phyloP scores from a whole-genome alignment of 495 filamentous ascomycete genomes.

The Lasiosphaeris hirsuta region DNA sequence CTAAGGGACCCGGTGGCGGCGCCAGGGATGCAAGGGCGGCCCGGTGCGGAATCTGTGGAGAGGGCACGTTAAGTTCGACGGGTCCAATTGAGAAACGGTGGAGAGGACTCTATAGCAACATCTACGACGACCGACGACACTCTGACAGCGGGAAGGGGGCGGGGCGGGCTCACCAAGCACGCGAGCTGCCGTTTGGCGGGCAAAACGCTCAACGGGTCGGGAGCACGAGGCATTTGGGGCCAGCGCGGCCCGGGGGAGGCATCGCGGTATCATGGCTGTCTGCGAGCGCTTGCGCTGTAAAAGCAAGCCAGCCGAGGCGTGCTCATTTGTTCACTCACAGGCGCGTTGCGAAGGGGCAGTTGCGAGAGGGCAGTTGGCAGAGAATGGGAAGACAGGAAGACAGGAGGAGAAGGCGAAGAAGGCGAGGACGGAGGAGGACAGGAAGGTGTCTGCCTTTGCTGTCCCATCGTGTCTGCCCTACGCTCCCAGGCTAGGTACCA shows the following conservation, averaged over 20 bases:
- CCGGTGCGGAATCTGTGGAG: conserved; percentile 12
- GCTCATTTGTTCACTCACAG: conserved; percentile 25
- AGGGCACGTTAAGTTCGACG: conserved; percentile 11
- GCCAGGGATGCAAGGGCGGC: conserved; percentile 12
- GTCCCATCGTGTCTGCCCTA: conserved; percentile 4
- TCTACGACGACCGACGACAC: neutral
- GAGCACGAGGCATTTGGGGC: conserved; percentile 23
- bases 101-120: neutral
- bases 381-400: neutral
- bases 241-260: conserved; percentile 24
- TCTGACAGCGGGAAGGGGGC: conserved; percentile 10
- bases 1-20: conserved; percentile 24
- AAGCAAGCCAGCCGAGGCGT: conserved; percentile 17
- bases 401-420: neutral
- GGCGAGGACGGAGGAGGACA: neutral
- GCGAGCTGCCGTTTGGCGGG: conserved; percentile 8
- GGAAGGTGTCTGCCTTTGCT: conserved; percentile 2
- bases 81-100: neutral
- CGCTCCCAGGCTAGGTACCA: neutral
- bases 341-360: neutral
- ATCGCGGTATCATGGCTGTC: conserved; percentile 24
- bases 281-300: conserved; percentile 21
- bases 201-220: conserved; percentile 14
- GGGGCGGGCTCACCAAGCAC: conserved; percentile 18
- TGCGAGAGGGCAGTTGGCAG: neutral